Percentiles rank a stretch among this genome's conserved stretches.
These are phyloP conservation scores for Dothiorella sarmentorum DNA, from an alignment of 2,329 filamentous ascomycete species.

Conservation along the genomic window DNA sequence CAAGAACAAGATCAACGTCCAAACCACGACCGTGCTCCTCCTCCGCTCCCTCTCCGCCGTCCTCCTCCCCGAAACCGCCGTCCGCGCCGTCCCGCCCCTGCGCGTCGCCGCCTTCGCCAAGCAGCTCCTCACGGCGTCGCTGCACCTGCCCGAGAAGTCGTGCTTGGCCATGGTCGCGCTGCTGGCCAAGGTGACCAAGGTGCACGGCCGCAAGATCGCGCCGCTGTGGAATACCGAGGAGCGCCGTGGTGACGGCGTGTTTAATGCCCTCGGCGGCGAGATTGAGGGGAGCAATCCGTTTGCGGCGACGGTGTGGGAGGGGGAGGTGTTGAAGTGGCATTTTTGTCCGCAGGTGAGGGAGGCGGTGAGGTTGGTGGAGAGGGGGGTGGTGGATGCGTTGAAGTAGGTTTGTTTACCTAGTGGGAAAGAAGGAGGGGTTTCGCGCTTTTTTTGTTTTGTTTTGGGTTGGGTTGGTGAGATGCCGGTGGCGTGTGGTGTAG, in stretches of 20 bases:
- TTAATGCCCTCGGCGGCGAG: constrained; percentile 60
- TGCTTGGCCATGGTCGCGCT: constrained; percentile 75
- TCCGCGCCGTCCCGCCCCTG: constrained; percentile 72
- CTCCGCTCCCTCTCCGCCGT: constrained; percentile 80
- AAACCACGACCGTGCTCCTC: constrained; percentile 90
- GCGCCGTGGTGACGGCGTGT: constrained; percentile 83
- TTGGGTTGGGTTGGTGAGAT: no score
- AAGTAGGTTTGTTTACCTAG: not conserved
- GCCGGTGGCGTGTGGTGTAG: no score
- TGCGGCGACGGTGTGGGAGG: constrained; percentile 88
- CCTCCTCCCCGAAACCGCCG: constrained; percentile 70
- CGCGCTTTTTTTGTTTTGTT: not conserved
- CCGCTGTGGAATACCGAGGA: constrained; percentile 95
- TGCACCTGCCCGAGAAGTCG: constrained; percentile 90
- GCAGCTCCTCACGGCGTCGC: constrained; percentile 74
- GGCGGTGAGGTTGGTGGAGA: constrained; percentile 48
- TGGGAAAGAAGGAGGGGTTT: no score
- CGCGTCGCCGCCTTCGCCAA: constrained; percentile 91
- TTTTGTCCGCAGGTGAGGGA: constrained; percentile 85
- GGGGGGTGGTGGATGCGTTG: constrained; percentile 10
- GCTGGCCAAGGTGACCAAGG: constrained; percentile 72
- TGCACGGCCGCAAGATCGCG: constrained; percentile 76
- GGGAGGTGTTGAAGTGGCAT: constrained; percentile 78
- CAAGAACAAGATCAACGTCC: constrained; percentile 85
- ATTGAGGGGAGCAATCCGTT: constrained; percentile 89